phyloP scores from a whole-genome alignment of 306 rosid genomes.

The Mimosa pudica region DNA sequence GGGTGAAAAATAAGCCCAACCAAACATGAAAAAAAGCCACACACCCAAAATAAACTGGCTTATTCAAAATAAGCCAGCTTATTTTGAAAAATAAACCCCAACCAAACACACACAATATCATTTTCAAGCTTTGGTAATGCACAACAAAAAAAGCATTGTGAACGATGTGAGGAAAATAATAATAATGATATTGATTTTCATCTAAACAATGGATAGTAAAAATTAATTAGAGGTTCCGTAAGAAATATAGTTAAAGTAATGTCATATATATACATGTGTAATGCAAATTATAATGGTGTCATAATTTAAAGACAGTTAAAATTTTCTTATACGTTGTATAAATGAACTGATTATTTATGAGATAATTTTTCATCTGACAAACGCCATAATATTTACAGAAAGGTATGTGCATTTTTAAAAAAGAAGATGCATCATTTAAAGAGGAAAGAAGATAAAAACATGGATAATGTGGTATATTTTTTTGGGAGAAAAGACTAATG shows the following conservation, averaged over 20 bases:
- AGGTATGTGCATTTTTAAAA: background rate
- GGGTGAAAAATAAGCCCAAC: too few species aligned
- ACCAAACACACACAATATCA: too few species aligned
- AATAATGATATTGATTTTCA: background rate
- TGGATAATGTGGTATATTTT: too few species aligned
- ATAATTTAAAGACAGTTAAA: background rate
- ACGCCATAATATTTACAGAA: background rate
- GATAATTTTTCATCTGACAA: background rate
- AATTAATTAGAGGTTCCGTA: too few species aligned
- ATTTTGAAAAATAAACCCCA: too few species aligned
- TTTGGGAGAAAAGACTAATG: too few species aligned
- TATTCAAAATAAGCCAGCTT: too few species aligned
- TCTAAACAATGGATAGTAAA: background rate
- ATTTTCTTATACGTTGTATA: too few species aligned
- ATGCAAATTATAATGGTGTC: background rate
- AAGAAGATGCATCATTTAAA: background rate
- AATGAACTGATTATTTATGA: background rate
- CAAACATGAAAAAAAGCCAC: too few species aligned
- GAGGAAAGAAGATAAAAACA: background rate
- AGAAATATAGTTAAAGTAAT: too few species aligned
- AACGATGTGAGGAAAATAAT: background rate
- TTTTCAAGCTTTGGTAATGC: background rate
- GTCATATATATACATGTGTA: too few species aligned
- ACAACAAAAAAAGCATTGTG: background rate
- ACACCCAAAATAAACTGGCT: too few species aligned